phyloP scores from a whole-genome alignment of 352 stramenopile species.

The Phytophthora nicotianae region DNA sequence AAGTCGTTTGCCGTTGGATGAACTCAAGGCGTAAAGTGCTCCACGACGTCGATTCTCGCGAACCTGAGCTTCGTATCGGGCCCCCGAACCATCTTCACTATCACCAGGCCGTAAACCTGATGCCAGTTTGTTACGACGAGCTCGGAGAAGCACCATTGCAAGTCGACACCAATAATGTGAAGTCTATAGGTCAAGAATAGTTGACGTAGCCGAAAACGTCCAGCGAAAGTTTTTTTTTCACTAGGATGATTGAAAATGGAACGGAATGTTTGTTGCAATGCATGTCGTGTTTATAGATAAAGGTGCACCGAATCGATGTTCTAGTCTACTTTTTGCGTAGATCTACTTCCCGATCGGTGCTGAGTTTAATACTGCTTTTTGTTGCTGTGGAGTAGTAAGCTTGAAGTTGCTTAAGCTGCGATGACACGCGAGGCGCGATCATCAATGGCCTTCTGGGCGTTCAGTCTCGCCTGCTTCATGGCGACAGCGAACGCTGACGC shows the following conservation, averaged over 20 bases:
- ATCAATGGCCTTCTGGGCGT: slow-evolving; percentile 67
- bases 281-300: slow-evolving; percentile 42
- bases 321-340: slow-evolving; percentile 1
- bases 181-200: slow-evolving; percentile 32
- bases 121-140: slow-evolving; percentile 17
- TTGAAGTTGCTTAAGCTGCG: slow-evolving; percentile 25
- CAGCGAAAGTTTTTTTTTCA: no score
- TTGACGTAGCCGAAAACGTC: slow-evolving; percentile 3
- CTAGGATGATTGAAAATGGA: no score
- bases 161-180: not conserved
- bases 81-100: slow-evolving; percentile 17
- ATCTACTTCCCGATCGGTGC: slow-evolving; percentile 6
- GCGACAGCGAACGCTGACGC: slow-evolving; percentile 75
- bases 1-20: slow-evolving; percentile 33
- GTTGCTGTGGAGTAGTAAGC: slow-evolving; percentile 22
- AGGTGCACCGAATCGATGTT: not conserved
- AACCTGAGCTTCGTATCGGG: slow-evolving; percentile 24
- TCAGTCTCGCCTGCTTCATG: slow-evolving; percentile 80
- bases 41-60: slow-evolving; percentile 42
- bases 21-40: slow-evolving; percentile 47
- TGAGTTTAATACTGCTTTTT: slow-evolving; percentile 23
- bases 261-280: slow-evolving; percentile 16
- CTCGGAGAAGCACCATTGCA: slow-evolving; percentile 26
- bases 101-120: slow-evolving; percentile 13
- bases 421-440: slow-evolving; percentile 48